Base-by-base conservation (phyloP, 2,329 filamentous ascomycete species). In the Magnaporthiopsis incrustans region DNA sequence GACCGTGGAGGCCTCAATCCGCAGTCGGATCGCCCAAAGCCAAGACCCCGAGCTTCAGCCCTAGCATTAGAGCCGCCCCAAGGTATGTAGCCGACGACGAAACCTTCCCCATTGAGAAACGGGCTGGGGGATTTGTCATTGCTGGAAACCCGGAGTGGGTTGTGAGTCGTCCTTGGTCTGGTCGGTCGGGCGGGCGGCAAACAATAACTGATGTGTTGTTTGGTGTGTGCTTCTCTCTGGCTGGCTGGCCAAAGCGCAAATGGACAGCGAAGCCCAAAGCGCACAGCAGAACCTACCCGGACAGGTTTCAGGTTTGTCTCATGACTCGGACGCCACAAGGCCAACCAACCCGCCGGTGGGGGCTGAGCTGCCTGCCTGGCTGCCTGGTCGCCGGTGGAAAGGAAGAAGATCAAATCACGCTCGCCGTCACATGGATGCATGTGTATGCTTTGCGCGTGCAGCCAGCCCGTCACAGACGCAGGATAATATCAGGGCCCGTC, bases 301-400 rank as follows among this genome's bases (percentile, higher is more conserved):
- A 30, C 26, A 38, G 15, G 58, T 60, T 60, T 60, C 58, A 60
- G 22, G 32, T 60, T 22, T 60, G 58, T 60, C 58, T 60, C 58
- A 60, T n/a, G 58, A 35, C 58, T 32, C 25, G 57, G 25, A 15
- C 44, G 7, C n/a, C 44, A 53, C 44, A 53, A 53, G 22, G 44
- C n/a, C n/a, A n/a, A n/a, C 44, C 44, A 53, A 53, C 7, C 22
- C 44, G 44, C 38, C 4, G 32, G 32, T 10, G 32, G 32, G 32
- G 32, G 32, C 33, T 35, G 11, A 35, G 33, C 44, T 38, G 38
- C 38, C 38, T 18, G 38, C 15, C 44, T 18, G 18, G 4, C 44
- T 12, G 35, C 38, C 30, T 30, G 30, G 4, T 6, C 4, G 30
- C 30, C 30, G 30, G 30, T 30, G 30, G 33, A 2, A 12, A 35